Conservation (phyloP, 2,329 filamentous ascomycete genomes). For the Neopestalotiopsis clavispora region DNA sequence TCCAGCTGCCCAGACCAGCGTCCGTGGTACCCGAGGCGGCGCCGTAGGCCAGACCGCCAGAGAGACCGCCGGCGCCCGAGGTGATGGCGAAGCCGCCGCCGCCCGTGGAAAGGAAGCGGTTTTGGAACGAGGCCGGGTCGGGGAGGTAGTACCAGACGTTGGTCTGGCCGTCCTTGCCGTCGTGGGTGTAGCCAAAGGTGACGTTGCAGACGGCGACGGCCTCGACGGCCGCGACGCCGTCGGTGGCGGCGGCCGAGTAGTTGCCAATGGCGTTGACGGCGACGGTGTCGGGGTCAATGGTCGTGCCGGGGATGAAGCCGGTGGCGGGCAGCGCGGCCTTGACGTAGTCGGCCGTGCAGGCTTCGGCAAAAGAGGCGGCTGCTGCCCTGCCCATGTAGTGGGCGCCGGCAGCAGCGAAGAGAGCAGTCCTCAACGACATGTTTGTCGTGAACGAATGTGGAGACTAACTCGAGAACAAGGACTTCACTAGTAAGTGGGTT, state of each 20-base stretch:
- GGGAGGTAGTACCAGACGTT: constrained; percentile 13
- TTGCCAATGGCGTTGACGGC: constrained; percentile 11
- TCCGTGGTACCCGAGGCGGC: constrained; percentile 11
- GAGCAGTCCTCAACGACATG: background rate
- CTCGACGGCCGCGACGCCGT: background rate
- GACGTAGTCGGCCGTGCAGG: constrained; percentile 7
- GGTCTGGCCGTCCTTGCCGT: constrained; percentile 7
- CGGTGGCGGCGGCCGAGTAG: background rate
- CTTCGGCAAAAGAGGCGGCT: background rate
- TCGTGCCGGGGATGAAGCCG: constrained; percentile 6
- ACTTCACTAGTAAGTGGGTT: background rate
- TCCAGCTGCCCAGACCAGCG: constrained; percentile 7
- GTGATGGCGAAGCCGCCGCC: constrained; percentile 14
- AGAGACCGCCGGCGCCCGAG: background rate
- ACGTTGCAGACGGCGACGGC: constrained; percentile 7
- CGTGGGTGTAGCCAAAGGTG: constrained; percentile 10
- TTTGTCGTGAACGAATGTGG: background rate
- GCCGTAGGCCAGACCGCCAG: constrained; percentile 7
- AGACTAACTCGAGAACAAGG: background rate
- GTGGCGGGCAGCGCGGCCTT: background rate
- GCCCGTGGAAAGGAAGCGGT: background rate
- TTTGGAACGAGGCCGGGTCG: background rate
- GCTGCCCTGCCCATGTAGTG: background rate
- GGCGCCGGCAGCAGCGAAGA: background rate
- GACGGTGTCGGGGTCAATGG: background rate